Evolutionary conservation across 768 basidiomycete species (phyloP), one percentile per base, ranked within the genome.

Genomic region (Trametes punicea): DNA sequence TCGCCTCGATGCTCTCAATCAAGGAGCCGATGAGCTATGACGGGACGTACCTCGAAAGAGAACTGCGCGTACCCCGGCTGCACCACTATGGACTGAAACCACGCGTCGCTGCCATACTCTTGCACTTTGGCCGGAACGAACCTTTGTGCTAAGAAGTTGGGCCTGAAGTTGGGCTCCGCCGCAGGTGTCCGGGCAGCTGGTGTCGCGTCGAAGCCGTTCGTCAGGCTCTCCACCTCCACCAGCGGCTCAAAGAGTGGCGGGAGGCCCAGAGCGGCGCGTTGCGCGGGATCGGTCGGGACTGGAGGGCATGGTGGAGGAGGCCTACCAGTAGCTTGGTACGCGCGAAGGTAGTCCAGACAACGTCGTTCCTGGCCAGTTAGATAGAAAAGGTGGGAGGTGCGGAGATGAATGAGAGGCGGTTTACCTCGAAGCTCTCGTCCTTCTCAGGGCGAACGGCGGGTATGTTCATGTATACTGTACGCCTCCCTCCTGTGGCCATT

Each of bases 161-260:
- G 44, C 34, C 34, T n/a, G 41, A 20, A 4, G 30, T 27, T 11
- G 44, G 20, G 18, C 38, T 21, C n/a, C n/a, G n/a, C n/a, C 20
- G 23, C 33, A 8, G 39, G 30, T 18, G 18, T 25, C 18, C 16
- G 45, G 29, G 8, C 21, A 20, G 38, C 40, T 34, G 41, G 13
- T 23, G 34, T 31, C 36, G 27, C 58, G 41, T 21, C 50, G 31
- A 49, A 46, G 26, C 61, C 64, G 23, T 51, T 46, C 7, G 44
- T 15, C 25, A 36, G 16, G 10, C 46, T 7, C n/a, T 55, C 53
- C 2, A 25, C 25, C 15, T 60, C 58, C 2, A 60, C 20, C 46
- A 63, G 62, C 23, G 84, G 81, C 27, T 78, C 70, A 65, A 85
- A 85, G 16, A 80, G 68, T 0, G 78, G 78, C 0, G 80, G 76